Evolutionary conservation across 164 flowering plant species (phyloP).

Genomic region (Cinnamomum micranthum): DNA sequence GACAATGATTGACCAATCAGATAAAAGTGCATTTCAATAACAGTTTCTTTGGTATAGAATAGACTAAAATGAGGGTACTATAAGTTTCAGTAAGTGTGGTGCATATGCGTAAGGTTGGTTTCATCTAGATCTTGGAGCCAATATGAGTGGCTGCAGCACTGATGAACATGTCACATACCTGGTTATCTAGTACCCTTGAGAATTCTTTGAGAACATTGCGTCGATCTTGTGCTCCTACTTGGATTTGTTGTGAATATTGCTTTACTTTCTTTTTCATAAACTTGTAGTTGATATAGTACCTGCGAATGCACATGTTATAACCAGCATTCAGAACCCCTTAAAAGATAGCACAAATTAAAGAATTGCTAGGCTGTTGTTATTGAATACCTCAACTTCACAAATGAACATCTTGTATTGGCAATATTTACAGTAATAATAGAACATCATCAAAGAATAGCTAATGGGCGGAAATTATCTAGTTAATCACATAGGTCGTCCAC

Average conservation of each 20-base stretch:
- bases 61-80: not conserved
- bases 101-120: not conserved
- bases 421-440: no score
- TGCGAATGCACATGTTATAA: constrained; percentile 17
- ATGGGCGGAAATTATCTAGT: not conserved
- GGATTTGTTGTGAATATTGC: constrained; percentile 57
- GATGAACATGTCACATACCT: constrained; percentile 35
- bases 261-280: constrained; percentile 81
- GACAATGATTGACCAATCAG: not conserved
- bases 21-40: no score
- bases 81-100: not conserved
- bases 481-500: not conserved
- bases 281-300: constrained; percentile 80
- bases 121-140: not conserved
- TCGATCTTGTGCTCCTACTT: constrained; percentile 42
- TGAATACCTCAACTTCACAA: not conserved
- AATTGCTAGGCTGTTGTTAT: not conserved
- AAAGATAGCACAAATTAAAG: not conserved
- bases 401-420: not conserved
- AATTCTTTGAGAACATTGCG: constrained; percentile 61
- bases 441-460: not conserved
- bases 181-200: constrained; percentile 65
- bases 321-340: not conserved
- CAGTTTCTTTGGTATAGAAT: not conserved
- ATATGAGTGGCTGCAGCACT: not conserved